A percentile compares a stretch with the other conserved stretches of the same genome.
These are phyloP conservation scores for Sutorius australiensis DNA, from an alignment of 768 basidiomycete species.

Conservation along the genomic window DNA sequence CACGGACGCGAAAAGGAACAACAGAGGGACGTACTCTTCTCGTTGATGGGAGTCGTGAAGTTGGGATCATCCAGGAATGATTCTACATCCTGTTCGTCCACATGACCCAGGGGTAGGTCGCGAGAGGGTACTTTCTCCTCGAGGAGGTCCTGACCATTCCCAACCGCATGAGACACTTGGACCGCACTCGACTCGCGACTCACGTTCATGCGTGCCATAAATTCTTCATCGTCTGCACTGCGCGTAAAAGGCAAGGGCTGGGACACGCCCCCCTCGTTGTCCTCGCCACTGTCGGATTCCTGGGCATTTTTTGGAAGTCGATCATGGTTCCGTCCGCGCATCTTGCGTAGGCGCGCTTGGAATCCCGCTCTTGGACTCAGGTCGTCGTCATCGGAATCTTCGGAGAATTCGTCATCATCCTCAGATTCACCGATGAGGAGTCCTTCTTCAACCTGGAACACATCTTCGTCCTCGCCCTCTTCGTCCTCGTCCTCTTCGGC, in stretches of 20 bases:
- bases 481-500: conserved; percentile 31
- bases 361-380: conserved; percentile 34
- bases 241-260: conserved; percentile 29
- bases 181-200: conserved; percentile 9
- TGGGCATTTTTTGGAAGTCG: conserved; percentile 11
- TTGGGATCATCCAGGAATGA: conserved; percentile 25
- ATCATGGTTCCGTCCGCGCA: conserved; percentile 26
- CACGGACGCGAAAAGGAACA: not conserved
- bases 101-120: conserved; percentile 55
- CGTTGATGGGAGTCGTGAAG: conserved; percentile 22
- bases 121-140: conserved; percentile 60
- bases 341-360: conserved; percentile 31
- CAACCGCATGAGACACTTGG: not conserved
- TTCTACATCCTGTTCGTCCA: conserved; percentile 39
- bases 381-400: conserved; percentile 29
- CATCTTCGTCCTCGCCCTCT: conserved; percentile 36
- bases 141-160: conserved; percentile 58
- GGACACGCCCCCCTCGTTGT: conserved; percentile 28
- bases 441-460: conserved; percentile 45
- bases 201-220: conserved; percentile 54
- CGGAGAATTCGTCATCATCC: conserved; percentile 21
- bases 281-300: conserved; percentile 26
- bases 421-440: conserved; percentile 38
- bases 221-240: conserved; percentile 57
- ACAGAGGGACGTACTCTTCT: conserved; percentile 45